Percentiles rank a stretch among this genome's conserved stretches.
These are phyloP conservation scores for Liriodendron chinense DNA, from an alignment of 164 flowering plant species.

Conservation along the genomic window DNA sequence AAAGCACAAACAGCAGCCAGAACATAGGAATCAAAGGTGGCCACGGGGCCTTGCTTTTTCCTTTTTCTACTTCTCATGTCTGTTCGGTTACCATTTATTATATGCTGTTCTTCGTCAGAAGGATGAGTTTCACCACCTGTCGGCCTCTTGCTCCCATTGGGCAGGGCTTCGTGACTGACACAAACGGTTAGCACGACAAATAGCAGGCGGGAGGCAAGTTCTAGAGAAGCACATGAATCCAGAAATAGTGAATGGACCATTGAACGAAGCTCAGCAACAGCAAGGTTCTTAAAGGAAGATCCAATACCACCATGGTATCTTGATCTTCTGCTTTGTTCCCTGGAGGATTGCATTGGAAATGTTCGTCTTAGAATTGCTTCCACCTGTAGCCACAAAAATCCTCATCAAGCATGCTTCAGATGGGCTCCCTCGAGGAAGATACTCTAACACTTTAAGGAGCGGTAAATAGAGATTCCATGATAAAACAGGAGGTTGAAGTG, in stretches of 20 bases:
- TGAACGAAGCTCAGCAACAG: slow-evolving; percentile 95
- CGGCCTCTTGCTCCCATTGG: slow-evolving; percentile 58
- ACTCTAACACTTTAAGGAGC: slow-evolving; percentile 86
- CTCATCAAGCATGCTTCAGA: slow-evolving; percentile 98
- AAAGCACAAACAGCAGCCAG: slow-evolving; percentile 96
- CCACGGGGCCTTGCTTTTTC: slow-evolving; percentile 83
- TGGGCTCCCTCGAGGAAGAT: slow-evolving; percentile 97
- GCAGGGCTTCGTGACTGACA: slow-evolving; percentile 91
- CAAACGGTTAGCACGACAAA: slow-evolving; percentile 91
- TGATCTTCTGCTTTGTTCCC: slow-evolving; percentile 51
- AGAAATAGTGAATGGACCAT: slow-evolving; percentile 93
- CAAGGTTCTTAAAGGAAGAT: slow-evolving; percentile 79
- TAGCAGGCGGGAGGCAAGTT: slow-evolving; percentile 85
- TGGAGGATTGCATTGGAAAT: slow-evolving; percentile 64
- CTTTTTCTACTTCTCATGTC: slow-evolving; percentile 28
- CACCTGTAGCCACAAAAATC: slow-evolving; percentile 96
- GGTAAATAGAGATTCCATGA: slow-evolving; percentile 97
- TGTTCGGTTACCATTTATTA: slow-evolving; percentile 30
- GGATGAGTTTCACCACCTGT: slow-evolving; percentile 38
- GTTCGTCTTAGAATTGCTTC: slow-evolving; percentile 89
- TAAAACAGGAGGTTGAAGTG: slow-evolving; percentile 82
- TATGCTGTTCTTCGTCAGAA: slow-evolving; percentile 37
- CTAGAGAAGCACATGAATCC: slow-evolving; percentile 83
- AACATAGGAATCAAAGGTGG: slow-evolving; percentile 96
- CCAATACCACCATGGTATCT: slow-evolving; percentile 47